Conservation (phyloP, 306 rosid species). For the Rubus parviflorus region DNA sequence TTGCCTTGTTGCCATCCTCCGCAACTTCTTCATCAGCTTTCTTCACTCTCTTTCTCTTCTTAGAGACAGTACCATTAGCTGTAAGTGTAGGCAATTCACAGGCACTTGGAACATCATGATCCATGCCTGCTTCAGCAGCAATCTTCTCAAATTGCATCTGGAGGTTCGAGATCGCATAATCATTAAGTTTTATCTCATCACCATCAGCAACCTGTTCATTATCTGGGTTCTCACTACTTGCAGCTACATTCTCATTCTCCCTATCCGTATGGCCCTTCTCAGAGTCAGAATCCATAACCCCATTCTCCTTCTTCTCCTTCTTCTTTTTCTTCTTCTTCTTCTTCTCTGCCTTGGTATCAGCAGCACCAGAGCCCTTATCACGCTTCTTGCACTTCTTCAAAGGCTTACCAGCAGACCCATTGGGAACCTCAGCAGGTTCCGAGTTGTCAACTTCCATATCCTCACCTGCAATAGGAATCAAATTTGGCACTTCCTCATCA, state of each 20-base stretch:
- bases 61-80: conserved; percentile 36
- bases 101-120: conserved; percentile 41
- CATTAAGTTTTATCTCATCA: conserved; percentile 31
- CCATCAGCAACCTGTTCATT: conserved; percentile 30
- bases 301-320: conserved; percentile 43
- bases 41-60: conserved; percentile 89
- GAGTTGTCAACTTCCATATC: conserved; percentile 30
- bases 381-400: conserved; percentile 54
- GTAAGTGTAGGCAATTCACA: conserved; percentile 35
- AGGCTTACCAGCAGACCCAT: conserved; percentile 25
- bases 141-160: conserved; percentile 86
- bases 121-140: conserved; percentile 76
- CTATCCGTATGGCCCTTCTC: conserved; percentile 19
- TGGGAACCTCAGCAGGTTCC: conserved; percentile 26
- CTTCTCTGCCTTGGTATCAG: conserved; percentile 29
- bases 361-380: conserved; percentile 18
- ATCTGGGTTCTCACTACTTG: conserved; percentile 35
- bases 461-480: conserved; percentile 51
- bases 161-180: conserved; percentile 69
- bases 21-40: conserved; percentile 41
- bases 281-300: conserved; percentile 17
- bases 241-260: conserved; percentile 31
- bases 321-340: conserved; percentile 19
- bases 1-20: conserved; percentile 37
- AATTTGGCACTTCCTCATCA: conserved; percentile 57